Evolutionary conservation across 257 asterid genomes (phyloP), one percentile per base, ranked within the genome.

Genomic region (Eustoma russellianum): DNA sequence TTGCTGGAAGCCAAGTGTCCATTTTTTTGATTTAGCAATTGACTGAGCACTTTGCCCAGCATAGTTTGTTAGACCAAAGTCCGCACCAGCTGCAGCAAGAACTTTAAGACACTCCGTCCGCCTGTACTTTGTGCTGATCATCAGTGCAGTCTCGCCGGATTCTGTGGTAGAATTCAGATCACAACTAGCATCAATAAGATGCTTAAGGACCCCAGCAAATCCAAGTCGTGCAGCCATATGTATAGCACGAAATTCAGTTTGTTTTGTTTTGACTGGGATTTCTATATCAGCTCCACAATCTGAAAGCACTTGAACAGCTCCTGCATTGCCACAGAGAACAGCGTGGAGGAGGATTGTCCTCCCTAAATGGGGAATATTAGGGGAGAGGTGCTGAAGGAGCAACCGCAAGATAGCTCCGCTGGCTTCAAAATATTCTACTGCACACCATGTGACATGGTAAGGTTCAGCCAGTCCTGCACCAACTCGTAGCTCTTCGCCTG

Each of bases 391-490:
- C 44, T 76, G 76, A 48, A 82, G 81, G 55, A 85, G 86, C 86
- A 73, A 60, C 28, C 75, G 73, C 52, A 82, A 41, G 60, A 85
- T 85, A 15, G 57, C 46, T 13, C 95, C 95, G 3, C 74, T 79
- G 40, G 77, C 55, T 74, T 85, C 95, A 57, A 73, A 85, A 61
- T 73, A 85, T 61, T 85, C 95, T 5, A 85, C 86, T 10, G 95
- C 93, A 47, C 93, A 85, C 95, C 95, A 79, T n/a, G 79, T 66
- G 60, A 76, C 65, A 46, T 48, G 64, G 58, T 82, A 85, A 15
- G 95, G 93, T 61, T 85, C 95, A 14, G 93, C 93, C 66, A 85
- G 61, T 17, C 95, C 80, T 5, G 93, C 95, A 17, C 95, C 95
- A 3, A 85, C 93, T 17, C 89, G 80, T 44, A 76, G 72, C 64